A percentile compares a stretch with the other conserved stretches of the same genome.
These are phyloP conservation scores for Pleurotus giganteus DNA, from an alignment of 768 basidiomycete genomes.

Conservation along the genomic window DNA sequence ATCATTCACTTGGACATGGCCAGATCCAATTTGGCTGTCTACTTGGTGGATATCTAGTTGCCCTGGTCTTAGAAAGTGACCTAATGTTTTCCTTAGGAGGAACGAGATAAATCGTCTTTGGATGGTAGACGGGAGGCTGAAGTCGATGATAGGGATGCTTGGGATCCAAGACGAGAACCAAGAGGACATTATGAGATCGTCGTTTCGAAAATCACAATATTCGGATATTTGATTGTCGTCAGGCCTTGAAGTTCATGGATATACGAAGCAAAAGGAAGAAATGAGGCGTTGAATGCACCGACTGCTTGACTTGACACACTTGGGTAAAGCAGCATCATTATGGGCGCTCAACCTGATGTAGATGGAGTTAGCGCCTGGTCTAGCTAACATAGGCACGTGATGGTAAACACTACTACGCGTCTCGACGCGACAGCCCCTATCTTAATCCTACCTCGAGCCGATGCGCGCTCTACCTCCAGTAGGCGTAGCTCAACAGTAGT, in stretches of 20 bases:
- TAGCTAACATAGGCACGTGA: background rate
- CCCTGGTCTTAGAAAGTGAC: slow-evolving; percentile 84
- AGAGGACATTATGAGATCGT: slow-evolving; percentile 34
- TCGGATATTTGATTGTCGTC: background rate
- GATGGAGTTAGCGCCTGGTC: no score
- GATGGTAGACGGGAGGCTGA: slow-evolving; percentile 65
- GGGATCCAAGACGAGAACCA: slow-evolving; percentile 65
- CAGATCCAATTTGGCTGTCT: slow-evolving; percentile 91
- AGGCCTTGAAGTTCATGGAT: background rate
- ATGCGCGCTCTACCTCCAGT: no score
- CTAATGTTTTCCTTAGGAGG: slow-evolving; percentile 76
- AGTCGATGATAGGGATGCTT: slow-evolving; percentile 63
- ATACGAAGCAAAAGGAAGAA: background rate
- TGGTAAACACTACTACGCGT: no score
- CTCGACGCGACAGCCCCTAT: background rate
- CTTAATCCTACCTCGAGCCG: no score
- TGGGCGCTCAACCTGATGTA: background rate
- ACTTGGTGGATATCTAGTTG: slow-evolving; percentile 86
- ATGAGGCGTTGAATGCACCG: background rate
- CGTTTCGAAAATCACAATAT: background rate
- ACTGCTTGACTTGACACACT: no score
- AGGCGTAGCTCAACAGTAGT: no score
- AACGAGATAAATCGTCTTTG: slow-evolving; percentile 91
- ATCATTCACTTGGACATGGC: slow-evolving; percentile 82
- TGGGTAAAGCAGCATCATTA: background rate